Evolutionary conservation across 345 rosid species (phyloP), one percentile per base, ranked within the genome.

Genomic region (Camelina neglecta): DNA sequence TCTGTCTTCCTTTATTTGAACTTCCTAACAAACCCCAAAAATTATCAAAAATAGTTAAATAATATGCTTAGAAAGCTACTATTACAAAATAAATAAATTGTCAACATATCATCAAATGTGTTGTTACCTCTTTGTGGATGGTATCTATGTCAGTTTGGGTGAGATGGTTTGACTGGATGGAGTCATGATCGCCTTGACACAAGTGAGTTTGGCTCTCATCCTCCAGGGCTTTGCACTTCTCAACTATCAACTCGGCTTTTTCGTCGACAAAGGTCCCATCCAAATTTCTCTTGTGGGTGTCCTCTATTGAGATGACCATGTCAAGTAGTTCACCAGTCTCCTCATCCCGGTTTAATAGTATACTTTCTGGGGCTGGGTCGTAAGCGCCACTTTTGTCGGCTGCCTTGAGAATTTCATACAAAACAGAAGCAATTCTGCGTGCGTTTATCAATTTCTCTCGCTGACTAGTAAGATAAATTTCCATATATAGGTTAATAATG

Each of bases 391-490:
- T 83, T 39, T 79, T 67, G 53, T 91, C 81, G 8, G 81, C 66
- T 56, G 0, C 16, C 80, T 84, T 85, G 31, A 90, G 47, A 61
- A 94, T 89, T 81, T 90, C 95, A 72, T 66, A 77, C 79, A 94
- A 73, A 54, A 84, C 97, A 18, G 90, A 84, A 76, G 85, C 92
- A 82, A 90, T 86, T 71, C 73, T 81, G 5, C 81, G 77, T 56
- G 91, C 92, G 72, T 55, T 82, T 36, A 69, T 81, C 85, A 90
- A 58, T 85, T 77, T 87, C 69, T 86, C 92, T 68, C 81, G 81
- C 75, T 68, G 85, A 79, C 82, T 81, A 72, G 38, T 48, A 2
- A 51, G 5, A 54, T 26, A 33, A 35, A 59, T 45, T 7, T 31
- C 65, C 36, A 29, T 29, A 29, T 26, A 71, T 0, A 7, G 54